These are phyloP conservation scores for Phytophthora crassamura DNA, from an alignment of 352 stramenopile species.

Conservation along the genomic window DNA sequence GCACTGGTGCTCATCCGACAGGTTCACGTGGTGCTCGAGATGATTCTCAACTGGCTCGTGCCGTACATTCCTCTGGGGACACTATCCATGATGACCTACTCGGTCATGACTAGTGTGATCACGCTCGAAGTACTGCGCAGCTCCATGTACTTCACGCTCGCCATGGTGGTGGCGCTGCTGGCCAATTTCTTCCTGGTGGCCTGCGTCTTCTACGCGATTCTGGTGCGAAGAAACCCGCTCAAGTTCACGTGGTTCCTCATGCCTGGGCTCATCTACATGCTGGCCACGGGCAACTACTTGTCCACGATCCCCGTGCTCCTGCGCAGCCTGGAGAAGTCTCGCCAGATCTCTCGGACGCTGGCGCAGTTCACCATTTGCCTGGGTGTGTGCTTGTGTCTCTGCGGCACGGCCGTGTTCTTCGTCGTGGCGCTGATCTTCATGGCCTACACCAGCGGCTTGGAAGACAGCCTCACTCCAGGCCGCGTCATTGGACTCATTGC, in stretches of 20 bases:
- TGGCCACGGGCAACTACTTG: slow-evolving; percentile 54
- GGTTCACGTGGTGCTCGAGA: slow-evolving; percentile 62
- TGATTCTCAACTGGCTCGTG: slow-evolving; percentile 78
- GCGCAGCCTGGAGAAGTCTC: slow-evolving; percentile 65
- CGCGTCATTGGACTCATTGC: slow-evolving; percentile 51
- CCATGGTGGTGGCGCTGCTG: slow-evolving; percentile 50
- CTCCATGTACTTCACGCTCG: slow-evolving; percentile 48
- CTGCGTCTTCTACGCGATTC: slow-evolving; percentile 57
- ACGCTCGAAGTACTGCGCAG: slow-evolving; percentile 39
- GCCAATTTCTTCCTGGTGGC: slow-evolving; percentile 62
- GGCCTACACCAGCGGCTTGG: slow-evolving; percentile 60
- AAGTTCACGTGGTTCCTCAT: slow-evolving; percentile 63
- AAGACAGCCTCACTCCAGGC: slow-evolving; percentile 47
- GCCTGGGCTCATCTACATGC: slow-evolving; percentile 62
- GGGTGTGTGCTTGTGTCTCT: slow-evolving; percentile 56
- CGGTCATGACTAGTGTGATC: slow-evolving; percentile 55
- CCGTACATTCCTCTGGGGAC: slow-evolving; percentile 56
- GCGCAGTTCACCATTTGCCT: slow-evolving; percentile 67
- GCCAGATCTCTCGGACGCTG: slow-evolving; percentile 67
- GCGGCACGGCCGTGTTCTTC: slow-evolving; percentile 62
- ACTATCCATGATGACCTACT: slow-evolving; percentile 59
- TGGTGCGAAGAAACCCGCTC: slow-evolving; percentile 71
- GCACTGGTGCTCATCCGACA: slow-evolving; percentile 65
- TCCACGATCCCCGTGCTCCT: slow-evolving; percentile 68
- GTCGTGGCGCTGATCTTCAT: slow-evolving; percentile 63